Base-by-base conservation (phyloP, 1,284 basidiomycete genomes). In the Inonotus hispidus region DNA sequence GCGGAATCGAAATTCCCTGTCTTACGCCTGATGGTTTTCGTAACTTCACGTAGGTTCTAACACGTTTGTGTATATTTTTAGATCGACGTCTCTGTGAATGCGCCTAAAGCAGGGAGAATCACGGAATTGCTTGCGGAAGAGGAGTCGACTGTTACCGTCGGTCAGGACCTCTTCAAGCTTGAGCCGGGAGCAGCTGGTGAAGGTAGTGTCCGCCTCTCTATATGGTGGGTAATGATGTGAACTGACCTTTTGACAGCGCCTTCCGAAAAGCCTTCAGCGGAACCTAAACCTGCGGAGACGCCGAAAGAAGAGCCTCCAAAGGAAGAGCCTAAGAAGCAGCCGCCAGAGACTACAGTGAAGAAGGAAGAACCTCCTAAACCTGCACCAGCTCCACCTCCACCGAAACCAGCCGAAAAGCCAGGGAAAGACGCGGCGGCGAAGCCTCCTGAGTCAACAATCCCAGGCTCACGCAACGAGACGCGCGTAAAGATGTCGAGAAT, bases 71-170 rank as follows among this genome's bases (percentile, higher is more conserved):
- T 2, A 1, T 29, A n/a, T 14, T 45, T 29, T 13, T 71, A 96
- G 94, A 98, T 98, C 69, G 96, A 99, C 73, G 93, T 99, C 49
- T 90, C 93, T 8, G 96, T 99, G 64, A 99, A 98, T 73, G 93
- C 96, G 11, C 92, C 96, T 16, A 79, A 85, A 69, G 82, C 93
- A 10, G 96, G 96, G 32, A 95, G 82, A 61, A 95, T 99, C 68
- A 83, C 87, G 23, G 92, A 98, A 74, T 78, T 92, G 32, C 84
- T 96, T 50, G 95, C 90, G 46, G 82, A 83, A 56, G 95, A 98
- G 74, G 96, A 99, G 71, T 91, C 95, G 70, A 98, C 94, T 11
- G 96, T 98, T 64, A 80, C 86, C 19, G 95, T 98, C 50, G 96
- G 97, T 38, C 93, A 98, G 75, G 95, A 98, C 72, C 82, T 99